Evolutionary conservation across 257 asterid species (phyloP).

Genomic region (Forsythia suspensa): DNA sequence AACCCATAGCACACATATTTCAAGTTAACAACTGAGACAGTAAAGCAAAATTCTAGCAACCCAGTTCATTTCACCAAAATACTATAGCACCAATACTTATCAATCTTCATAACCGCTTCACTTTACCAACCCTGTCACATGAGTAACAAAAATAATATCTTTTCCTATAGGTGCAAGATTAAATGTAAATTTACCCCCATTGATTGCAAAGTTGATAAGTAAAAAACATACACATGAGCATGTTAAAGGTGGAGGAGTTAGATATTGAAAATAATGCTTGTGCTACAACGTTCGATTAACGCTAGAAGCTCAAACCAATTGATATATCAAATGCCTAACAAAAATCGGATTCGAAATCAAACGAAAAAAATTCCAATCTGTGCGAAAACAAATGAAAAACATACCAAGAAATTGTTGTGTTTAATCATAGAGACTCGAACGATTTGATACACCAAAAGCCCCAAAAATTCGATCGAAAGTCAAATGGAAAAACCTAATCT

Average conservation of each 20-base stretch:
- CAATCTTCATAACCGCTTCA: neutral
- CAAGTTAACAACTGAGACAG: neutral
- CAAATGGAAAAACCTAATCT: too few species aligned
- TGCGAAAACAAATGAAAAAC: too few species aligned
- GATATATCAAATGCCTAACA: too few species aligned
- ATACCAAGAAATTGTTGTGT: too few species aligned
- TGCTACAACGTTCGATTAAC: neutral
- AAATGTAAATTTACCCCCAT: neutral
- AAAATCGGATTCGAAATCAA: too few species aligned
- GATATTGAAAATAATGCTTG: neutral
- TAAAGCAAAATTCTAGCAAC: neutral
- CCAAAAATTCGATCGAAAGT: too few species aligned
- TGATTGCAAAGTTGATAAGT: neutral
- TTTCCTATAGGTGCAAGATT: neutral
- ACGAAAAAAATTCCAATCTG: too few species aligned
- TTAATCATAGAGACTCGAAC: too few species aligned
- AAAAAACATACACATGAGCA: neutral
- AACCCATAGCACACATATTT: neutral
- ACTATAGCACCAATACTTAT: neutral
- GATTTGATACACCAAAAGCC: too few species aligned
- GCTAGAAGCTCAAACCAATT: too few species aligned
- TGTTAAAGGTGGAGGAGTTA: neutral
- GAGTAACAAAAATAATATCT: neutral
- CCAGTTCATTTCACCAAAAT: neutral
- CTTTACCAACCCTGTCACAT: neutral